Evolutionary conservation across 805 yeast species (phyloP).

Genomic region (Wickerhamiella dianesei): DNA sequence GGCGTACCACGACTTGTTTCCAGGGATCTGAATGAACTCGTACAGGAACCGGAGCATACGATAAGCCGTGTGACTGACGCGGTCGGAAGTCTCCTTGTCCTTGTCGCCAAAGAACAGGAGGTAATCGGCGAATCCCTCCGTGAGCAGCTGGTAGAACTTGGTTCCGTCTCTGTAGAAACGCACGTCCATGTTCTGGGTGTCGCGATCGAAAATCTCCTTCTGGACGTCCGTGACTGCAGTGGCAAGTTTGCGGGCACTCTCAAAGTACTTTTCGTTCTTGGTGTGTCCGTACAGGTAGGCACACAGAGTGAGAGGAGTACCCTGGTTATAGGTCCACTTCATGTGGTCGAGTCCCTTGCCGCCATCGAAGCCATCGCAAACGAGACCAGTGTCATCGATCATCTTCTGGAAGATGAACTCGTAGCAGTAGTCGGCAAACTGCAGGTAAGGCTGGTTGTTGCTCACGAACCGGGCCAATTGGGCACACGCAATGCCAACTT

Average conservation of each 20-base stretch:
- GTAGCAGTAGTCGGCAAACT: conserved; percentile 46
- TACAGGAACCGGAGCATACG: conserved; percentile 46
- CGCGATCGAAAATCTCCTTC: conserved; percentile 49
- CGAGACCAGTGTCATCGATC: conserved; percentile 43
- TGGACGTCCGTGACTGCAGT: conserved; percentile 45
- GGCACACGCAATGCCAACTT: conserved; percentile 48
- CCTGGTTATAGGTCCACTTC: conserved; percentile 58
- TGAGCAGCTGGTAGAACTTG: conserved; percentile 47
- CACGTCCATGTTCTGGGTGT: conserved; percentile 35
- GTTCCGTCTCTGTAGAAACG: conserved; percentile 55
- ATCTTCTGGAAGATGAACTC: conserved; percentile 43
- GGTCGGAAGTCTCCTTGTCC: conserved; percentile 25
- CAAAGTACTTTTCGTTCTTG: conserved; percentile 36
- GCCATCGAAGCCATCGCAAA: conserved; percentile 45
- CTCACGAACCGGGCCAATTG: conserved; percentile 38
- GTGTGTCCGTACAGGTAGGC: conserved; percentile 39
- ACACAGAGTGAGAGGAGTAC: conserved; percentile 47
- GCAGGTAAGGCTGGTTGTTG: conserved; percentile 33
- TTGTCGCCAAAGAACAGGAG: conserved; percentile 34
- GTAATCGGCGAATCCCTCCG: conserved; percentile 59
- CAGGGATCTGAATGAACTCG: conserved; percentile 42
- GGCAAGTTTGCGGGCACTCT: conserved; percentile 29
- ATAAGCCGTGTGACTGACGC: conserved; percentile 30
- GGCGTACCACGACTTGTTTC: conserved; percentile 41
- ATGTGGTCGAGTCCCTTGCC: conserved; percentile 33